These are phyloP conservation scores for Pittosporum tobira DNA, from an alignment of 129 eudicot species.

Conservation along the genomic window DNA sequence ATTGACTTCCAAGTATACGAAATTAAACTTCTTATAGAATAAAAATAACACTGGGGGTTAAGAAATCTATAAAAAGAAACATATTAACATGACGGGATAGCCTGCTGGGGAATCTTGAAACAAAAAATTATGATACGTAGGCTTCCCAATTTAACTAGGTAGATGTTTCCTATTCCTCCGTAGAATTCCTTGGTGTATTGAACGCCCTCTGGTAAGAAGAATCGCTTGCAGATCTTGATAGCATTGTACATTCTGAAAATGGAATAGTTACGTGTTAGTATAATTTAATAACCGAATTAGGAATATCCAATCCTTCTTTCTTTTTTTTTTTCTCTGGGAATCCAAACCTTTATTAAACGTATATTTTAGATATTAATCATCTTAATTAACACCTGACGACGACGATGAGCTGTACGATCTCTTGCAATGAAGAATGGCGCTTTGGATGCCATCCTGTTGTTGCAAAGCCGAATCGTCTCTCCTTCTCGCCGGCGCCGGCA, in stretches of 20 bases:
- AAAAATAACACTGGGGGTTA: too few species aligned
- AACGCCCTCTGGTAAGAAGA: neutral
- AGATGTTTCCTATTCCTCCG: neutral
- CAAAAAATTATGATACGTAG: too few species aligned
- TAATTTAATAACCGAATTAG: neutral
- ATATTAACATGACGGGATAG: too few species aligned
- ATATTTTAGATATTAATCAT: too few species aligned
- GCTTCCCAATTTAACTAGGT: too few species aligned
- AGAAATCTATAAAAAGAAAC: too few species aligned
- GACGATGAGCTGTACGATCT: conserved; percentile 22
- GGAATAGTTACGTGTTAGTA: neutral
- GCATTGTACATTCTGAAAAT: neutral
- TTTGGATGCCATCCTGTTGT: conserved; percentile 31
- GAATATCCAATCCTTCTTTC: too few species aligned
- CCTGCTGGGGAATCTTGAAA: too few species aligned
- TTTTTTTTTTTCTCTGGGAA: too few species aligned
- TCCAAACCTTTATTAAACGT: too few species aligned
- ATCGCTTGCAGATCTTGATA: conserved; percentile 6
- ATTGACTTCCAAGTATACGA: too few species aligned
- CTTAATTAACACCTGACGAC: neutral
- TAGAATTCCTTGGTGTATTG: neutral
- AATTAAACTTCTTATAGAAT: too few species aligned
- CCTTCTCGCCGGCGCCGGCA: conserved; percentile 32
- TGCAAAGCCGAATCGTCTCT: conserved; percentile 35
- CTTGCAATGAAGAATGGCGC: conserved; percentile 45